These are phyloP conservation scores for Trichoderma arundinaceum DNA, from an alignment of 2,329 filamentous ascomycete genomes.

Conservation along the genomic window DNA sequence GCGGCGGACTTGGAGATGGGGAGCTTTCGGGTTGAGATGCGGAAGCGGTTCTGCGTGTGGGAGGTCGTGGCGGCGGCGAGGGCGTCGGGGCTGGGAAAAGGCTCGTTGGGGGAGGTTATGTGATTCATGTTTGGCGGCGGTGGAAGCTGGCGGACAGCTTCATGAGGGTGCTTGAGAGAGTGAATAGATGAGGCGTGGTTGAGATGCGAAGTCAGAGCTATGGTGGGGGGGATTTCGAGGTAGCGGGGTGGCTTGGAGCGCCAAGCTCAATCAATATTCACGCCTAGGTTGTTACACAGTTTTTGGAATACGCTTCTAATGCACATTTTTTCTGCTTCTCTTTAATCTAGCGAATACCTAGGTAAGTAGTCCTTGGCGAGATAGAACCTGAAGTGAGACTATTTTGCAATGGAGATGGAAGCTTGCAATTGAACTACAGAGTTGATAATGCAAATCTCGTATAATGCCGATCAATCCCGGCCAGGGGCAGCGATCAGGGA, in stretches of 20 bases:
- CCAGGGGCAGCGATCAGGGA: no score
- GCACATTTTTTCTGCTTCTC: no score
- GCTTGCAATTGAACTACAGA: no score
- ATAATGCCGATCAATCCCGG: no score
- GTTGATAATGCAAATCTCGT: no score
- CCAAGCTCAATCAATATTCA: background rate
- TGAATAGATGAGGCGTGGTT: background rate
- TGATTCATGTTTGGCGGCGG: conserved; percentile 47
- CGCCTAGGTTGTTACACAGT: background rate
- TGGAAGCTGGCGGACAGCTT: conserved; percentile 25
- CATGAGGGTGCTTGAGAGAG: background rate
- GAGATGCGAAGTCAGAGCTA: conserved; percentile 20
- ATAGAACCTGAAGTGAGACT: no score
- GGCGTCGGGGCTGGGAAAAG: conserved; percentile 59
- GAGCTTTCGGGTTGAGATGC: conserved; percentile 82
- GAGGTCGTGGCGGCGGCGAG: conserved; percentile 60
- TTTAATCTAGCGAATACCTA: no score
- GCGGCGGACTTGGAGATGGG: conserved; percentile 92
- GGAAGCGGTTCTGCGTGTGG: conserved; percentile 69
- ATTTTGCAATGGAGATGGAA: no score
- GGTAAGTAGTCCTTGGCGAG: no score
- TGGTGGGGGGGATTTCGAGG: conserved; percentile 28
- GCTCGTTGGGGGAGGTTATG: conserved; percentile 53
- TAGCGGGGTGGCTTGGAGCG: conserved; percentile 12
- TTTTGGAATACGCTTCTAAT: background rate